Base-by-base conservation (phyloP, 2,329 filamentous ascomycete genomes). In the Claviceps lovelessii region DNA sequence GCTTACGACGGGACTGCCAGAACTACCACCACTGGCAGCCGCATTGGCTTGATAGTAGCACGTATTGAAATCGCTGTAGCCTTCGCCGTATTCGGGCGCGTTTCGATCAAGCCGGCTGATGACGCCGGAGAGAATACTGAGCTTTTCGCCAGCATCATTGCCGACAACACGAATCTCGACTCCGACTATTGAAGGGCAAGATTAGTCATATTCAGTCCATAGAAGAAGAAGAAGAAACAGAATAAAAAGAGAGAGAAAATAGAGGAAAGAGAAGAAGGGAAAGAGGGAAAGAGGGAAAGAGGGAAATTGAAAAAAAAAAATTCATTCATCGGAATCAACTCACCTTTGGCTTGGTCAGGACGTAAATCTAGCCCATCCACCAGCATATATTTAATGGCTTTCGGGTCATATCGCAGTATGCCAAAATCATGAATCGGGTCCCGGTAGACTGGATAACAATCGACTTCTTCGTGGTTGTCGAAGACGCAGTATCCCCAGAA, bases 401-500 rank as follows among this genome's bases (percentile, higher is more conserved):
- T 89, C 44, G 93, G 93, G 63, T 98, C 88, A 73, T 98, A 98
- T 65, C 93, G 85, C 52, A 98, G 80, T 63, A 98, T 94, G 58
- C 93, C 93, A 64, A 98, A 98, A 70, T 98, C 93, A 76, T 98
- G 93, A 33, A 98, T 91, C 17, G 93, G 94, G 65, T 98, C 93
- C 64, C 93, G 89, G 73, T 98, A 98, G 51, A 98, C 90, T 9
- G 93, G 93, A 66, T 90, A 88, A 50, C 94, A 91, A 68, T 98
- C 93, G 62, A 93, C 93, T 75, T 94, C 79, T 61, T 98, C 93
- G 70, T 98, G 93, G 67, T 98, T 98, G 70, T 98, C 94, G 68
- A 98, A 98, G 61, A 98, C 90, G 67, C 88, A 90, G 72, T 95
- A 96, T 50, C 93, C 93, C 86, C 91, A 97, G 71, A 98, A 98